phyloP scores from a whole-genome alignment of 2,329 filamentous ascomycete genomes.

The Aspergillus intermedius region DNA sequence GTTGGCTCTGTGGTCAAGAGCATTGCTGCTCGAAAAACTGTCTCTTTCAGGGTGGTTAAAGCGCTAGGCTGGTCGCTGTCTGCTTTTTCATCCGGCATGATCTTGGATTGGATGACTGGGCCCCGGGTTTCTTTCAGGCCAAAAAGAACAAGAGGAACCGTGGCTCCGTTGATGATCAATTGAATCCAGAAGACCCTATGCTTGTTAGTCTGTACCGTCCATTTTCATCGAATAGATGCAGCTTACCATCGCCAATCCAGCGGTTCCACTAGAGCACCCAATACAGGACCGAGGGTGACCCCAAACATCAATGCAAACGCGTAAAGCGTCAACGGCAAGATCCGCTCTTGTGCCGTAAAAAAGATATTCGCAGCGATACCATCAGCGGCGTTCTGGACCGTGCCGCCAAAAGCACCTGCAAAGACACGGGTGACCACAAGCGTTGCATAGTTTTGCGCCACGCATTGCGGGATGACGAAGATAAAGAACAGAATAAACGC shows the following conservation, averaged over 20 bases:
- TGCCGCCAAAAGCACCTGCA: conserved; percentile 1
- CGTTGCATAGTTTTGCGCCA: neutral
- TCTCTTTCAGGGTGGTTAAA: neutral
- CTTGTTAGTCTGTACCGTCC: neutral
- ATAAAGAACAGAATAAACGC: neutral
- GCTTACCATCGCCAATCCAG: conserved; percentile 1
- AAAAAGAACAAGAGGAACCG: neutral
- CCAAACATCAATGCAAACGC: conserved; percentile 1
- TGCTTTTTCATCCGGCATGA: neutral
- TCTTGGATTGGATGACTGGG: neutral
- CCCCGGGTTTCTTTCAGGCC: neutral
- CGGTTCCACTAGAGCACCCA: neutral
- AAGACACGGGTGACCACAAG: neutral
- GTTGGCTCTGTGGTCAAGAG: conserved; percentile 1
- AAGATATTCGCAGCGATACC: conserved; percentile 1
- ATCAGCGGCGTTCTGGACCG: conserved; percentile 1
- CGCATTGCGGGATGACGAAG: conserved; percentile 1
- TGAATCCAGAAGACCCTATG: conserved; percentile 1
- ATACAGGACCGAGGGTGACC: neutral
- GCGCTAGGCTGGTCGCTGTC: neutral
- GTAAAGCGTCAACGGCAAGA: neutral
- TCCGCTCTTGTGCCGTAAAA: neutral
- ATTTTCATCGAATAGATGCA: neutral
- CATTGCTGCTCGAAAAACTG: neutral
- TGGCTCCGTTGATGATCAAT: conserved; percentile 1